A percentile compares a stretch with the other conserved stretches of the same genome.
Conservation (phyloP, 2,329 filamentous ascomycete species). For the Bertia moriformis region DNA sequence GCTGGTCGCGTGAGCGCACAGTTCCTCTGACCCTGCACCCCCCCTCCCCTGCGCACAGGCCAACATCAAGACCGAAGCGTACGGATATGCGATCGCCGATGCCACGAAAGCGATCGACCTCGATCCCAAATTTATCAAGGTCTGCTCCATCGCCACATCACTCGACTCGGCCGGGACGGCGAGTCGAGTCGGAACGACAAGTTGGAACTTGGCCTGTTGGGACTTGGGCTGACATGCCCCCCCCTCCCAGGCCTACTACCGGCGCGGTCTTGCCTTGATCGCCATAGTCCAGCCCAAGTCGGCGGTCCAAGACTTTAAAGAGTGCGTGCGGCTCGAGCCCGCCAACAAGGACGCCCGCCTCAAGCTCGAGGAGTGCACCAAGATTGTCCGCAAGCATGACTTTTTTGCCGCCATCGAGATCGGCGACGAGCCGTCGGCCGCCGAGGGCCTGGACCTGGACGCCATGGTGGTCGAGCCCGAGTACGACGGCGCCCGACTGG, state of each 20-base stretch:
- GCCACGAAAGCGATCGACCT: constrained; percentile 83
- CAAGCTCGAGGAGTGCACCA: constrained; percentile 84
- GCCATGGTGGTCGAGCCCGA: constrained; percentile 66
- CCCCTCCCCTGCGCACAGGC: constrained; percentile 42
- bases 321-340: constrained; percentile 76
- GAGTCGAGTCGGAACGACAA: neutral
- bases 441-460: constrained; percentile 78
- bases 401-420: constrained; percentile 94
- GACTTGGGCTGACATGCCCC: constrained; percentile 5
- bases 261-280: constrained; percentile 78
- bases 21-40: too few species aligned
- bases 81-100: constrained; percentile 82
- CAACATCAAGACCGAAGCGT: constrained; percentile 88
- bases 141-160: too few species aligned
- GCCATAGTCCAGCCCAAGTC: constrained; percentile 81
- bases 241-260: constrained; percentile 65
- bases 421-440: constrained; percentile 78
- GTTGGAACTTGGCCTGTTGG: neutral
- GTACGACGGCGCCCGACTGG: constrained; percentile 74
- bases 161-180: constrained; percentile 1
- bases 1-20: constrained; percentile 31
- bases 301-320: constrained; percentile 81
- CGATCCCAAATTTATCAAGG: constrained; percentile 83
- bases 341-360: constrained; percentile 79
- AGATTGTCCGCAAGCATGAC: constrained; percentile 78